Evolutionary conservation across 2,329 filamentous ascomycete species (phyloP).

Genomic region (Tolypocladium endophyticum): DNA sequence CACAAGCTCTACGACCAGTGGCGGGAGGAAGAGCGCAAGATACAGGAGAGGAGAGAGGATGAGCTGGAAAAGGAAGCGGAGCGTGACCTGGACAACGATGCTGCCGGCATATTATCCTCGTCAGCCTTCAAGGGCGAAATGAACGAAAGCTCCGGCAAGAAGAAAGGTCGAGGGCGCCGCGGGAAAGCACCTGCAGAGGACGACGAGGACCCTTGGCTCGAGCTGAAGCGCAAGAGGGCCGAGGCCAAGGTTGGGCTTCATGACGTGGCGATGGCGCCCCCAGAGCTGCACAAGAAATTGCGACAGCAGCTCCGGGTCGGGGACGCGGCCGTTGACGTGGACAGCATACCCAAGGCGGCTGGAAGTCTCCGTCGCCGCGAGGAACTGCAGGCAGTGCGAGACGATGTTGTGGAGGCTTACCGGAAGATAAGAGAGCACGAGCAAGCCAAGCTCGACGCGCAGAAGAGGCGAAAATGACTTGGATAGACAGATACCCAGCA

Average conservation of each 20-base stretch:
- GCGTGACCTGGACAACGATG: slow-evolving; percentile 49
- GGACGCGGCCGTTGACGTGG: slow-evolving; percentile 24
- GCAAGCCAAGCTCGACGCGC: slow-evolving; percentile 19
- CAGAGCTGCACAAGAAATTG: slow-evolving; percentile 48
- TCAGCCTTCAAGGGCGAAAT: slow-evolving; percentile 33
- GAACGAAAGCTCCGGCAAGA: slow-evolving; percentile 16
- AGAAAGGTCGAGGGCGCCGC: slow-evolving; percentile 32
- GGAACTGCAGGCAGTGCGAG: slow-evolving; percentile 23
- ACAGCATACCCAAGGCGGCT: slow-evolving; percentile 25
- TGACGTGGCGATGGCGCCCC: slow-evolving; percentile 64
- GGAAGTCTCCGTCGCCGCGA: slow-evolving; percentile 28
- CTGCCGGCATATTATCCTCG: slow-evolving; percentile 29
- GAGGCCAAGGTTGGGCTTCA: slow-evolving; percentile 40
- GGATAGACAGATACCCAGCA: background rate
- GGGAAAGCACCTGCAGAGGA: slow-evolving; percentile 32
- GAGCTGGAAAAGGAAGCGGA: slow-evolving; percentile 55
- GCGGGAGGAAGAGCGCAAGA: slow-evolving; percentile 54
- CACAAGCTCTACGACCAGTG: slow-evolving; percentile 72
- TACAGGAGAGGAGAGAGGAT: slow-evolving; percentile 54
- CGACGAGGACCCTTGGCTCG: slow-evolving; percentile 66
- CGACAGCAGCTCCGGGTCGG: slow-evolving; percentile 21
- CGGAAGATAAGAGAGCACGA: slow-evolving; percentile 26
- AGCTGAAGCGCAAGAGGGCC: slow-evolving; percentile 56
- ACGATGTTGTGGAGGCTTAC: slow-evolving; percentile 27
- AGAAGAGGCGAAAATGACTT: background rate